Conservation (phyloP, 1,284 basidiomycete genomes). For the Cerrena zonata region DNA sequence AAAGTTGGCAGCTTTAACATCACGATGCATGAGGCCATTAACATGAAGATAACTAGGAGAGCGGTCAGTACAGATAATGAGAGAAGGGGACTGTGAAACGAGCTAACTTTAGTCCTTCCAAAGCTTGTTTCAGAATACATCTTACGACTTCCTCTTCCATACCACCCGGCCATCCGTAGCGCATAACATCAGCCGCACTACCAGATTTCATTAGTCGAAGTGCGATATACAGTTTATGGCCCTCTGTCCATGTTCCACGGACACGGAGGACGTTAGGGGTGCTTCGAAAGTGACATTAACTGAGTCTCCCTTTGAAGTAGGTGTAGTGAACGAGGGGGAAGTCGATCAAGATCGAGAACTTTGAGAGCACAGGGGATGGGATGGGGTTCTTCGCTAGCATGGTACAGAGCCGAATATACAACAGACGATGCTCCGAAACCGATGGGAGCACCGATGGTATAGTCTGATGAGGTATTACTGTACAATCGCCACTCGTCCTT, state of each 20-base stretch:
- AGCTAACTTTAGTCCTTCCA: slow-evolving; percentile 76
- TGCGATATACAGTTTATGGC: slow-evolving; percentile 80
- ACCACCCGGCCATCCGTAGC: slow-evolving; percentile 77
- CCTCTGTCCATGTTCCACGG: slow-evolving; percentile 81
- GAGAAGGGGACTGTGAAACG: slow-evolving; percentile 4
- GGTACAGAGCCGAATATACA: slow-evolving; percentile 73
- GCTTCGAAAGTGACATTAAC: slow-evolving; percentile 89
- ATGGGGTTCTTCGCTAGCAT: slow-evolving; percentile 33
- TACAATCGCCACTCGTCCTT: slow-evolving; percentile 81
- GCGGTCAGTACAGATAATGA: background rate
- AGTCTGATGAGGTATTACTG: slow-evolving; percentile 68
- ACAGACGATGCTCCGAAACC: slow-evolving; percentile 85
- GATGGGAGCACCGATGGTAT: slow-evolving; percentile 66
- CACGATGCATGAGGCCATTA: slow-evolving; percentile 86
- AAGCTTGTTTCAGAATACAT: slow-evolving; percentile 77
- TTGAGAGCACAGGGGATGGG: slow-evolving; percentile 73
- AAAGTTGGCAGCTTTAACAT: slow-evolving; percentile 85
- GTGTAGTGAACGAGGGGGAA: slow-evolving; percentile 60
- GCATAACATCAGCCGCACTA: slow-evolving; percentile 82
- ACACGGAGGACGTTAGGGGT: slow-evolving; percentile 87
- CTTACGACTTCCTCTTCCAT: slow-evolving; percentile 83
- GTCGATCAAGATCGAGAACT: slow-evolving; percentile 79
- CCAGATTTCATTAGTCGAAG: slow-evolving; percentile 85
- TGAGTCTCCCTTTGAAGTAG: slow-evolving; percentile 81
- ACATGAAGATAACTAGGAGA: slow-evolving; percentile 69